Percentiles rank a stretch among this genome's conserved stretches.
These are phyloP conservation scores for Lathyrus aphaca DNA, from an alignment of 306 rosid species.

Conservation along the genomic window DNA sequence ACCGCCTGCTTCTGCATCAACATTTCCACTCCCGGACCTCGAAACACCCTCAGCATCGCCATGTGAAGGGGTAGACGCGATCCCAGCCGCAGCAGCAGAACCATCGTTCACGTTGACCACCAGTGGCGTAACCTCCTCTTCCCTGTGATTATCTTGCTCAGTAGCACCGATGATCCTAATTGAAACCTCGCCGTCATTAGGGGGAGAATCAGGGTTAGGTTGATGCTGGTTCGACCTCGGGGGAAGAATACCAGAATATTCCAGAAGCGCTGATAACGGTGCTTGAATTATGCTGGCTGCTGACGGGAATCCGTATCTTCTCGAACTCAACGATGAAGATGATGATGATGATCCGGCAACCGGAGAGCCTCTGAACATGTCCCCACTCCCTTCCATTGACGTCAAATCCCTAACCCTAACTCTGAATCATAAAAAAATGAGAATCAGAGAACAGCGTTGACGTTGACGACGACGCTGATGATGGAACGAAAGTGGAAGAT, in stretches of 20 bases:
- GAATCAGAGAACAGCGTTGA: not conserved
- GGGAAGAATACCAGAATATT: constrained; percentile 72
- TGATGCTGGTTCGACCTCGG: constrained; percentile 61
- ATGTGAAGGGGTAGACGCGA: constrained; percentile 40
- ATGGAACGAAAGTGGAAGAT: not conserved
- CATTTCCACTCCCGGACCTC: constrained; percentile 44
- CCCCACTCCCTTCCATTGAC: constrained; percentile 71
- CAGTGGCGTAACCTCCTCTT: constrained; percentile 39
- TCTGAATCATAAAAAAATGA: constrained; percentile 16
- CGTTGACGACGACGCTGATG: not conserved
- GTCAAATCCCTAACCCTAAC: constrained; percentile 66
- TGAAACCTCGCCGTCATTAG: constrained; percentile 78
- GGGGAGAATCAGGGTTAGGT: constrained; percentile 35
- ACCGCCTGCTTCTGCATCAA: constrained; percentile 52
- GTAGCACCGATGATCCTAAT: constrained; percentile 80
- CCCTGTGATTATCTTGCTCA: constrained; percentile 64
- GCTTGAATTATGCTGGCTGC: constrained; percentile 75
- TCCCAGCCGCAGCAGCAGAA: not conserved
- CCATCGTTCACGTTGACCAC: constrained; percentile 54
- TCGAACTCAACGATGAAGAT: constrained; percentile 41
- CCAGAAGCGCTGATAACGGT: constrained; percentile 73
- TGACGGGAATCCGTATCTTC: constrained; percentile 60
- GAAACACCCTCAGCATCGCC: constrained; percentile 60
- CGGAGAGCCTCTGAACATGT: constrained; percentile 53
- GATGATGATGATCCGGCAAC: constrained; percentile 28